Evolutionary conservation across 2,329 filamentous ascomycete species (phyloP), one percentile per base, ranked within the genome.

Genomic region (Phoma sp.): DNA sequence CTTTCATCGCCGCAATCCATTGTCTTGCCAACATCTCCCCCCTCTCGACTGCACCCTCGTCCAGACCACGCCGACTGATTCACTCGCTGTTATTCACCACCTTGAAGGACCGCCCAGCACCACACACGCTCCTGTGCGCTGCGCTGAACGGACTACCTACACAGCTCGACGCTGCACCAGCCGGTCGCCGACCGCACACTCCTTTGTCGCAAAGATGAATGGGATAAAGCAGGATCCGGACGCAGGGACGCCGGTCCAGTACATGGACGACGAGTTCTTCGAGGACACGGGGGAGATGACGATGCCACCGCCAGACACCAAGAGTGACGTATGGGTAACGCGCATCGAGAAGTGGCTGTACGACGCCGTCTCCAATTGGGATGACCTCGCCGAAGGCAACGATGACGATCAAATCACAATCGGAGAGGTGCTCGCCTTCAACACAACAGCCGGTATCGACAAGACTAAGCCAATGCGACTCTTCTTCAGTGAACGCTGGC

Each of bases 401-500:
- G 72, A 75, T 55, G 68, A 76, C 43, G 74, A 77, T 11, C 61
- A 73, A 54, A 69, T 78, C 24, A 61, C 69, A 40, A 69, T 77
- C 36, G 75, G 75, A 22, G 68, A 74, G 18, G 58, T 76, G 1
- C 47, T 69, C 36, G 66, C 60, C 13, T 65, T 74, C 44, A 55
- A 61, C 33, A 67, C 58, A 36, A 67, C 61, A n/a, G 58, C 64
- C 22, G 60, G 63, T n/a, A 66, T 71, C 45, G 61, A 63, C 48
- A 65, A 68, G 44, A 56, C 60, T 24, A 59, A 62, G 43, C 68
- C 88, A 72, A 89, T 96, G 70, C 83, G 83, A 62, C 71, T 88
- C 77, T 83, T 91, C 58, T 81, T 96, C 38, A 80, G 82, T 66
- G 81, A 82, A 22, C 82, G 86, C 46, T 80, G 88, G 45, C 79